These are phyloP conservation scores for Xylaria sp. DNA, from an alignment of 2,329 filamentous ascomycete species.

Conservation along the genomic window DNA sequence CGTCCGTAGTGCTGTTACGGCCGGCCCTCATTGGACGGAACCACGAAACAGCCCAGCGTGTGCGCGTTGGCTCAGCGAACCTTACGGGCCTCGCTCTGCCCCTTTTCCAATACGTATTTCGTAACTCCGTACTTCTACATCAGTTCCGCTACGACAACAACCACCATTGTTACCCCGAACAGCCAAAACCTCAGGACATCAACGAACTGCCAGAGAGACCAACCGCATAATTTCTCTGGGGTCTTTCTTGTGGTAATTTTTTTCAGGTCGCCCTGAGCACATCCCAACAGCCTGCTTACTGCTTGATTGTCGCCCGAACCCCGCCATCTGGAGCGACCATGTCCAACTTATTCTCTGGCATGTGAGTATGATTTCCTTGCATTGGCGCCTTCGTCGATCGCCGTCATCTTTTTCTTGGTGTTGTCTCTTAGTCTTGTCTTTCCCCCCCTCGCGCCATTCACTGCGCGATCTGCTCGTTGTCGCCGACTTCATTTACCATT, in stretches of 20 bases:
- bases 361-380: constrained; percentile 40
- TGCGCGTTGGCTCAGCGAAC: constrained; percentile 18
- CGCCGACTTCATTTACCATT: not conserved
- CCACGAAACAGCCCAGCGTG: constrained; percentile 20
- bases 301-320: constrained; percentile 20
- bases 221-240: constrained; percentile 12
- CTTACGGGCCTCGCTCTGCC: constrained; percentile 21
- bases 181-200: constrained; percentile 4
- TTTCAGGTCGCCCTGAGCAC: constrained; percentile 6
- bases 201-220: not conserved
- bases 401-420: not conserved
- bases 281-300: constrained; percentile 11
- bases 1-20: not conserved
- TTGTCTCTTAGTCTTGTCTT: not conserved
- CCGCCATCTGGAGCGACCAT: constrained; percentile 36
- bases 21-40: constrained; percentile 12
- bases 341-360: constrained; percentile 58
- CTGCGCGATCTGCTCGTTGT: not conserved
- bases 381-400: constrained; percentile 2
- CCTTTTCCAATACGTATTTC: constrained; percentile 17
- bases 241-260: constrained; percentile 3
- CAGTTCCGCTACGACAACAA: constrained; percentile 6
- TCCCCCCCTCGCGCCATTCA: not conserved
- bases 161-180: not conserved
- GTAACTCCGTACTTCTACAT: not conserved